Evolutionary conservation across 2,329 filamentous ascomycete genomes (phyloP).

Genomic region (Xylaria hypoxylon): DNA sequence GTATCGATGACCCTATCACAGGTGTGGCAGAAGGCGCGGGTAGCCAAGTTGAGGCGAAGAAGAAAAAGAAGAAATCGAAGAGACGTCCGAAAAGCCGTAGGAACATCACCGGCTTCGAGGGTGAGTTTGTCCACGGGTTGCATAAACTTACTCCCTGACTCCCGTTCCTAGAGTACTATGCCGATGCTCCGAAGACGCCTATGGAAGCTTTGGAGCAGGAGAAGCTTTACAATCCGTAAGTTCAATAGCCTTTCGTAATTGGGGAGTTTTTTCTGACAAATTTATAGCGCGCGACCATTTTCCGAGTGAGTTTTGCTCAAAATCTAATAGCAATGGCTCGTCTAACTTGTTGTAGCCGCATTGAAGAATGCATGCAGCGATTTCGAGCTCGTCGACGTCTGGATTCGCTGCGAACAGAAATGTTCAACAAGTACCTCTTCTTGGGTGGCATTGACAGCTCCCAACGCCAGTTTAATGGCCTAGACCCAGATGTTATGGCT

Average conservation of each 20-base stretch:
- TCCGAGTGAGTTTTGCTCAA: conserved; percentile 61
- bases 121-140: conserved; percentile 51
- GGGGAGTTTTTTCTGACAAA: conserved; percentile 21
- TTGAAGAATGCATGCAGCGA: conserved; percentile 85
- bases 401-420: conserved; percentile 66
- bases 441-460: conserved; percentile 81
- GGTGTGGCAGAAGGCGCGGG: not conserved
- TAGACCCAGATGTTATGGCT: conserved; percentile 66
- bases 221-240: conserved; percentile 75
- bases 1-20: not conserved
- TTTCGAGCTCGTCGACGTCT: conserved; percentile 83
- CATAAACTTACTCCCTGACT: conserved; percentile 2
- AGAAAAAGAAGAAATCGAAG: conserved; percentile 27
- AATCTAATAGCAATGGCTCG: not conserved
- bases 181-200: conserved; percentile 82
- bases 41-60: conserved; percentile 13
- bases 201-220: conserved; percentile 73
- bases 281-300: conserved; percentile 63
- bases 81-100: conserved; percentile 50
- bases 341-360: conserved; percentile 66
- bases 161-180: conserved; percentile 71
- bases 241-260: conserved; percentile 27
- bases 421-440: conserved; percentile 84
- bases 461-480: conserved; percentile 68
- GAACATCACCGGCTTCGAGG: conserved; percentile 76